Evolutionary conservation across 2,329 filamentous ascomycete species (phyloP), one percentile per base, ranked within the genome.

Genomic region (Aspergillus phoenicis): DNA sequence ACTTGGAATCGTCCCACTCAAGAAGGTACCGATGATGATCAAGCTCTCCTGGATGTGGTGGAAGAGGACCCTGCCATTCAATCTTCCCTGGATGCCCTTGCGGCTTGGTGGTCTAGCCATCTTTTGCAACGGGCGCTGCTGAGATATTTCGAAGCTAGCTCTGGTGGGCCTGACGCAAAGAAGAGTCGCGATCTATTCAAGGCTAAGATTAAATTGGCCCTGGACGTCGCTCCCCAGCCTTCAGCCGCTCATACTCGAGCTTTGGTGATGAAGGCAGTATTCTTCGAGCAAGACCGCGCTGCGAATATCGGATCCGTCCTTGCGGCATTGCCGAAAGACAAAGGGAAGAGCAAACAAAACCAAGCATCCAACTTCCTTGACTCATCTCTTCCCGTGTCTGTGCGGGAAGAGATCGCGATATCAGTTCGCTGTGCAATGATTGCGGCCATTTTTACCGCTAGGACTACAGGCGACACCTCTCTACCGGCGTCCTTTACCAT

Each of bases 101-200:
- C 93, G 6, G 91, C 93, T 2, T 97, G 93, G 93, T 95, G 89
- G 81, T 96, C 93, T 0, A 91, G 87, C 64, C 83, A 89, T 58
- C 82, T 86, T 11, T 79, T 97, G 39, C 90, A 93, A 68, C 84
- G 85, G 60, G 87, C 87, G 2, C 83, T 97, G 28, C 81, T 87
- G 11, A 81, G 82, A 15, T 88, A 85, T 38, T 81, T 96, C 36
- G 83, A 85, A 45, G 77, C 79, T 13, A 75, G 82, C 33, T 83
- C 84, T 61, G 81, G 83, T 10, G 78, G 79, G 17, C 73, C 76
- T 2, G 73, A 75, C 10, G 77, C 72, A n/a, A 74, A 75, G 57
- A 72, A 76, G 33, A 75, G 73, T 39, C 77, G 81, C 38, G 71
- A 69, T 57, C 68, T 58, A 58, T 80, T 86, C 62, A 78, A 82